Evolutionary conservation across 805 yeast genomes (phyloP).

Genomic region (Candida morakotiae): DNA sequence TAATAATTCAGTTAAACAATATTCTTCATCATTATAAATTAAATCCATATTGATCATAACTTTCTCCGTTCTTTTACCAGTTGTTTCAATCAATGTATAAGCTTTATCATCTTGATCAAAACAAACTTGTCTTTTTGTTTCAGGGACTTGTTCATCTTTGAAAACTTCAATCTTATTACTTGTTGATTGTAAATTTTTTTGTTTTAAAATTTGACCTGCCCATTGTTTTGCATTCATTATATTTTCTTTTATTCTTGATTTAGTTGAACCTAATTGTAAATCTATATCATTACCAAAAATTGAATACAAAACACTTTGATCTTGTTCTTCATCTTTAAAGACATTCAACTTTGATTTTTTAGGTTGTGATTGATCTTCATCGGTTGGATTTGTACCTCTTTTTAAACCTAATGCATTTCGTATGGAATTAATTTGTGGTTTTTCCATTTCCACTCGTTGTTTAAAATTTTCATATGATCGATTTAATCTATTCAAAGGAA

Average conservation of each 20-base stretch:
- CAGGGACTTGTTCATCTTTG: constrained; percentile 15
- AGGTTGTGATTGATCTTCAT: constrained; percentile 6
- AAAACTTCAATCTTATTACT: constrained; percentile 28
- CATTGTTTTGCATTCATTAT: constrained; percentile 50
- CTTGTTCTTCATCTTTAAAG: constrained; percentile 27
- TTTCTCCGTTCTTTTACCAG: constrained; percentile 60
- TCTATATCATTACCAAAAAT: constrained; percentile 38
- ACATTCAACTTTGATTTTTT: constrained; percentile 36
- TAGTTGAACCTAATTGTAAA: constrained; percentile 40
- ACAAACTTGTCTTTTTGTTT: constrained; percentile 5
- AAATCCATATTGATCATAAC: constrained; percentile 58
- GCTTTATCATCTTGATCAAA: constrained; percentile 7
- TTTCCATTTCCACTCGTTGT: constrained; percentile 23
- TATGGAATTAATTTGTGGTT: background rate
- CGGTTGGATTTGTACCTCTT: constrained; percentile 10
- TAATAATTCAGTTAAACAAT: constrained; percentile 60
- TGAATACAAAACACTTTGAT: constrained; percentile 15
- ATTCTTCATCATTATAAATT: constrained; percentile 49
- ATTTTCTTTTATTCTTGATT: constrained; percentile 62
- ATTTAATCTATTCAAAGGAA: constrained; percentile 48
- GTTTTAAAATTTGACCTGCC: constrained; percentile 58
- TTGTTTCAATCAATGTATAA: constrained; percentile 30
- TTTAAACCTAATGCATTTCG: constrained; percentile 30
- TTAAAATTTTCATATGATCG: constrained; percentile 41
- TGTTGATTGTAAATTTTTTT: constrained; percentile 18